Conservation (phyloP, 768 basidiomycete species). For the Kwoniella dejecticola region DNA sequence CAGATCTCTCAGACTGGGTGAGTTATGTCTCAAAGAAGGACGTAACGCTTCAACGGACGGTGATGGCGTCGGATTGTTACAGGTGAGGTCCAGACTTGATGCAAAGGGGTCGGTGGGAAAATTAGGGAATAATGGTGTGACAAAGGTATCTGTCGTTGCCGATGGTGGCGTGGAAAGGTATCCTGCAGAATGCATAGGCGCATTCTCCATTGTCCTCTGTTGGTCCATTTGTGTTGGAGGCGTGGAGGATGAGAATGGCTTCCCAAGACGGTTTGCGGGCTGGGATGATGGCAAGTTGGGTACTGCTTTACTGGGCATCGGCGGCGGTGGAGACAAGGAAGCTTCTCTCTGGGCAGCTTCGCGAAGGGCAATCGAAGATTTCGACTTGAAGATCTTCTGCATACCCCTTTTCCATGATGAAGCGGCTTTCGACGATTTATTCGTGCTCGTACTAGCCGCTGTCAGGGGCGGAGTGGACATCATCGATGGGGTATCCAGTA, state of each 20-base stretch:
- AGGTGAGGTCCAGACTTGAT: constrained; percentile 33
- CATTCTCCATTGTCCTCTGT: constrained; percentile 13
- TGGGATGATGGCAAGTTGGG: constrained; percentile 17
- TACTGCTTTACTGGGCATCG: too few species aligned
- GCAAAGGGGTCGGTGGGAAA: constrained; percentile 44
- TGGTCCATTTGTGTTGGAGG: constrained; percentile 33
- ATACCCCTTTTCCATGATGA: constrained; percentile 44
- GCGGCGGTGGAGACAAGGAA: constrained; percentile 25
- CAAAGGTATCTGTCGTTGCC: constrained; percentile 13
- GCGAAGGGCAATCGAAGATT: constrained; percentile 41
- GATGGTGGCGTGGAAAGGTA: constrained; percentile 23
- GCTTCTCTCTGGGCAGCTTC: constrained; percentile 26
- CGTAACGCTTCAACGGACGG: constrained; percentile 1
- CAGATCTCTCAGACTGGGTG: constrained; percentile 43
- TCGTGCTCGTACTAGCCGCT: background rate
- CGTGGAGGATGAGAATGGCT: constrained; percentile 48
- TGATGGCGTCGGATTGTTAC: constrained; percentile 22
- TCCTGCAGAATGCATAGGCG: background rate
- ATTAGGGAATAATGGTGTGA: constrained; percentile 11
- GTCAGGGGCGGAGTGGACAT: background rate
- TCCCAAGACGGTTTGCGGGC: constrained; percentile 21
- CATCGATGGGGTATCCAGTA: constrained; percentile 7
- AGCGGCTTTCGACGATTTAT: constrained; percentile 21
- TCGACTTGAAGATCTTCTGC: constrained; percentile 45
- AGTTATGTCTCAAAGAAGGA: constrained; percentile 30